Evolutionary conservation across 106 monocot species (phyloP).

Genomic region (Platanthera guangdongensis): DNA sequence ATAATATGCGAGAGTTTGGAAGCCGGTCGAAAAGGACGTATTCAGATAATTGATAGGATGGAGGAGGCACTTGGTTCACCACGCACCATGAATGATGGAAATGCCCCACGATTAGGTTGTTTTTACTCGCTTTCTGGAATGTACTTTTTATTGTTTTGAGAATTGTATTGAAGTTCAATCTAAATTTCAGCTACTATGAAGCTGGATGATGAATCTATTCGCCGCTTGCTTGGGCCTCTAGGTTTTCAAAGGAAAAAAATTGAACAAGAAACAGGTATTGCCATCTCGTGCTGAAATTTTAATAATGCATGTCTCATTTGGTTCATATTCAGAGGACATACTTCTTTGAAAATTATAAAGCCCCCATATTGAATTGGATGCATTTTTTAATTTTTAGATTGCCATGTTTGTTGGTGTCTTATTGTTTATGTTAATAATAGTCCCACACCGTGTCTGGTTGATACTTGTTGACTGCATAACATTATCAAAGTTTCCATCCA

Average conservation of each 20-base stretch:
- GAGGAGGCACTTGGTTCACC: conserved; percentile 71
- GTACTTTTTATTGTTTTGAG: not conserved
- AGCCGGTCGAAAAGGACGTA: conserved; percentile 61
- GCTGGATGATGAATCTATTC: conserved; percentile 50
- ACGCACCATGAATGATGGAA: conserved; percentile 48
- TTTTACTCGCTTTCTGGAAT: not conserved
- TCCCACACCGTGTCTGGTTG: too few species aligned
- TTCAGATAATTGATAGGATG: conserved; percentile 80
- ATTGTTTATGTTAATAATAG: too few species aligned
- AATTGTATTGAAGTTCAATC: not conserved
- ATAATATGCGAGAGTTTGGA: conserved; percentile 85
- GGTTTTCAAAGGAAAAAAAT: conserved; percentile 56
- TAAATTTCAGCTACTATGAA: conserved; percentile 53
- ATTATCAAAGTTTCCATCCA: too few species aligned
- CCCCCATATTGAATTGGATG: not conserved
- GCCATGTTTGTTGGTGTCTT: not conserved
- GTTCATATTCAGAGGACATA: not conserved
- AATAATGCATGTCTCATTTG: not conserved
- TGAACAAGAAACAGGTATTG: conserved; percentile 83
- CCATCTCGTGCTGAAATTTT: not conserved
- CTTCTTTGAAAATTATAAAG: too few species aligned
- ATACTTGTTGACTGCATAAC: too few species aligned
- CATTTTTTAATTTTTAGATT: not conserved
- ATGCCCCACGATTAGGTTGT: conserved; percentile 61
- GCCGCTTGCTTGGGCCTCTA: conserved; percentile 53